phyloP scores from a whole-genome alignment of 495 filamentous ascomycete species.

The Penicillium herquei region DNA sequence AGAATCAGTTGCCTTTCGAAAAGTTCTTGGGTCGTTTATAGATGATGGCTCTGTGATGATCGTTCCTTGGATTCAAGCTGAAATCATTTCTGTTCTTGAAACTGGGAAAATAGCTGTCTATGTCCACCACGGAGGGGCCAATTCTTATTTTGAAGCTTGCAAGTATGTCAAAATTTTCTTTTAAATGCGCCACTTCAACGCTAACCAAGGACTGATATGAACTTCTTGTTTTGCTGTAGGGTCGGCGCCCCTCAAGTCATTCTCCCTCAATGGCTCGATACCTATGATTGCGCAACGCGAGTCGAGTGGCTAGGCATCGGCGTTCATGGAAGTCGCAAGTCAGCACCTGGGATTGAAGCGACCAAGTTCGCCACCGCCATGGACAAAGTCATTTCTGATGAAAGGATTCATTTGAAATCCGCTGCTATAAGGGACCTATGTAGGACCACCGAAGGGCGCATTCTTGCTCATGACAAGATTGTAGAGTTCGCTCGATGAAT shows the following conservation, averaged over 20 bases:
- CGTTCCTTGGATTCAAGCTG: slow-evolving; percentile 45
- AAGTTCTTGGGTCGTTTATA: slow-evolving; percentile 14
- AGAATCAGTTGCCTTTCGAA: slow-evolving; percentile 11
- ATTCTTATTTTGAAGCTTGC: slow-evolving; percentile 53
- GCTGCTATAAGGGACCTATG: slow-evolving; percentile 18
- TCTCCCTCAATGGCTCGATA: slow-evolving; percentile 51
- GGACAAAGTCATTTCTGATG: slow-evolving; percentile 26
- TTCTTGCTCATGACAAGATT: slow-evolving; percentile 24
- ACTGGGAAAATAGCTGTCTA: slow-evolving; percentile 45
- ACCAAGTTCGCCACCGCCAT: slow-evolving; percentile 32
- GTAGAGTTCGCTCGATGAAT: slow-evolving; percentile 13
- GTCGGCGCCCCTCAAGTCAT: slow-evolving; percentile 50
- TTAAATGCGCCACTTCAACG: neutral
- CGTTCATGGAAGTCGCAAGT: slow-evolving; percentile 40
- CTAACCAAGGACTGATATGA: neutral
- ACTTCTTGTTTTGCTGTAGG: slow-evolving; percentile 17
- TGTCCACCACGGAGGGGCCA: slow-evolving; percentile 54
- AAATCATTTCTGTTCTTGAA: slow-evolving; percentile 46
- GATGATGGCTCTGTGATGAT: slow-evolving; percentile 24
- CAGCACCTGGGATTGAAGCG: slow-evolving; percentile 31
- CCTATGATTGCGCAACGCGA: slow-evolving; percentile 47
- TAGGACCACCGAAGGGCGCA: slow-evolving; percentile 16
- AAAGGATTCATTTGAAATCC: slow-evolving; percentile 13
- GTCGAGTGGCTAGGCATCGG: slow-evolving; percentile 51
- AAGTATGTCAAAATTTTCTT: slow-evolving; percentile 32